Base-by-base conservation (phyloP, 768 basidiomycete species). In the Galerina sulciceps region DNA sequence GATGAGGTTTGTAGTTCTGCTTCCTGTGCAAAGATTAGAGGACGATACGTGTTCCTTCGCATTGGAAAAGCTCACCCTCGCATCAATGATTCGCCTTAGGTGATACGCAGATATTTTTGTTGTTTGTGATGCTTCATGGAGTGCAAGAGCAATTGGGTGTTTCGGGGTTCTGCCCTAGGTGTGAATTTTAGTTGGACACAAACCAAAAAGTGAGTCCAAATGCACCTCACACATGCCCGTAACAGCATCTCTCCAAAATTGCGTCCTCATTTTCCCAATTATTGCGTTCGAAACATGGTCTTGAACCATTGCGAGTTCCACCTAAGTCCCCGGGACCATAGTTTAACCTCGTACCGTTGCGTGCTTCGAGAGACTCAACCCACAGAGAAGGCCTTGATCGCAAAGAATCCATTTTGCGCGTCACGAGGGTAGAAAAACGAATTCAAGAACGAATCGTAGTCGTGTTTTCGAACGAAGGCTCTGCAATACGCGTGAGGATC, bases 211-310 rank as follows among this genome's bases (percentile, higher is more conserved):
- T 23, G 55, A 17, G 10, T 48, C 13, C 15, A 26, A 35, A 71
- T 81, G 70, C 66, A 90, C 93, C 68, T 88, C 82, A 65, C 76
- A 76, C 18, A 93, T 84, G 46, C 75, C 81, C 65, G 87, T 90
- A 23, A 94, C 67, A 11, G 90, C 86, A 67, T 95, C 91, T 65
- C 85, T 83, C 93, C 93, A 95, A 70, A 94, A 94, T 69, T 93
- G 88, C 78, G 93, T 83, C 62, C 91, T 81, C 82, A 93, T 91
- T 69, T 86, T 85, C n/a, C 91, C 93, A 55, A 94, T 85, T 38
- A 82, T 78, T 36, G 83, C 69, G 58, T 88, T 89, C 15, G 91
- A 90, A 13, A 91, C 89, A 38, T 81, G 77, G 60, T 95, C 93
- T 71, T 88, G 90, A 15, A 93, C 74, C 69, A 78, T 89, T 10